These are phyloP conservation scores for Ganoderma sinense DNA, from an alignment of 1,284 basidiomycete genomes.

Conservation along the genomic window DNA sequence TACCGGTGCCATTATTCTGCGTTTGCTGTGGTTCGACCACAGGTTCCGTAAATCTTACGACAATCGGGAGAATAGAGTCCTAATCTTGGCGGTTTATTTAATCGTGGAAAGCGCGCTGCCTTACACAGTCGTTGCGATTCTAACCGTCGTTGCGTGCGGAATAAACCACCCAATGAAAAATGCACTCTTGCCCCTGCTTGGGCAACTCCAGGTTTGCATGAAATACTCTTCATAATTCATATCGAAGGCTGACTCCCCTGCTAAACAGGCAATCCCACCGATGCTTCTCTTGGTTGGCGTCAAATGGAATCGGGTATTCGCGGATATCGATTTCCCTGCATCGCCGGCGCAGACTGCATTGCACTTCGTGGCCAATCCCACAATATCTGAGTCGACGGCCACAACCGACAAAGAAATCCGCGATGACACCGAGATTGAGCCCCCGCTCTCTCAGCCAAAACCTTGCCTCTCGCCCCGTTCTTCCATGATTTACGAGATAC, in stretches of 20 bases:
- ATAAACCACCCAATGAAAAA: slow-evolving; percentile 41
- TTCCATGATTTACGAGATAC: neutral
- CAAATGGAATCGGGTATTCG: slow-evolving; percentile 43
- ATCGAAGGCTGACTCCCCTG: neutral
- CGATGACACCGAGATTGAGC: neutral
- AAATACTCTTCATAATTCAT: too few species aligned
- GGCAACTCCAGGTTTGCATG: slow-evolving; percentile 45
- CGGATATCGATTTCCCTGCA: neutral
- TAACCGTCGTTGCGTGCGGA: slow-evolving; percentile 41
- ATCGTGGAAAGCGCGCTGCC: slow-evolving; percentile 41
- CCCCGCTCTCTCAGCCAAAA: neutral
- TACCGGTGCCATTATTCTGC: slow-evolving; percentile 38
- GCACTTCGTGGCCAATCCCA: neutral
- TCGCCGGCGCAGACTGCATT: neutral
- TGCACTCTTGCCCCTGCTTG: slow-evolving; percentile 44
- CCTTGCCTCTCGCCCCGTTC: neutral
- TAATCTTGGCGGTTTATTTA: slow-evolving; percentile 33
- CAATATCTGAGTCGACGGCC: neutral
- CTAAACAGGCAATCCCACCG: slow-evolving; percentile 39
- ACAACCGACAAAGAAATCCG: neutral
- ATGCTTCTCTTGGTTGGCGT: slow-evolving; percentile 48
- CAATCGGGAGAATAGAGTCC: slow-evolving; percentile 12
- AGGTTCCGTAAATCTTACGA: neutral
- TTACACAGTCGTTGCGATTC: slow-evolving; percentile 39
- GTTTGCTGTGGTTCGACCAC: slow-evolving; percentile 26